phyloP scores from a whole-genome alignment of 2,329 filamentous ascomycete species.

The Didymella exigua region DNA sequence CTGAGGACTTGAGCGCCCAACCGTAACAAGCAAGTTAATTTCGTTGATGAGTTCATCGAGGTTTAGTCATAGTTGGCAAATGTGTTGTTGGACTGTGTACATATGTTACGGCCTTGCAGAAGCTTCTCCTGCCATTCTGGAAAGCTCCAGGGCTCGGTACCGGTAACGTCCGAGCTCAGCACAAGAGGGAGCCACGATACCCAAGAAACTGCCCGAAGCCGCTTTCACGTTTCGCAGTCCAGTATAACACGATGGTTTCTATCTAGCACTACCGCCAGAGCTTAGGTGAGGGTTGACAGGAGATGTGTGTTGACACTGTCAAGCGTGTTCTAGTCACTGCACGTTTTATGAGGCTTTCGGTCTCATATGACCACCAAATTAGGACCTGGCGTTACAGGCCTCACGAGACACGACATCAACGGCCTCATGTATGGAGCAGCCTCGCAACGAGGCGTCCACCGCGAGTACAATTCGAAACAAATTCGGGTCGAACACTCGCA shows the following conservation, averaged over 20 bases:
- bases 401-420: neutral
- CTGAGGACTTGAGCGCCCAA: neutral
- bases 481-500: constrained; percentile 1
- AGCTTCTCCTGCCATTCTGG: constrained; percentile 13
- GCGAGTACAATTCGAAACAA: constrained; percentile 15
- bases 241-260: too few species aligned
- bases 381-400: neutral
- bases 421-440: constrained; percentile 8
- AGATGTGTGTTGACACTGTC: neutral
- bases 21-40: neutral
- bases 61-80: neutral
- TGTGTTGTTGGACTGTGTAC: neutral
- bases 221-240: too few species aligned
- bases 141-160: too few species aligned
- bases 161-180: constrained; percentile 7
- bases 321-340: neutral
- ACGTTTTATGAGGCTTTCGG: constrained; percentile 4
- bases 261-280: too few species aligned
- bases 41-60: constrained; percentile 4
- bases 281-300: neutral
- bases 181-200: neutral
- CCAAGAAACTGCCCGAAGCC: neutral
- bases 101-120: neutral
- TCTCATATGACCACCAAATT: neutral
- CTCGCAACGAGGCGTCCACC: constrained; percentile 9